Evolutionary conservation across 2,329 filamentous ascomycete genomes (phyloP).

Genomic region (Diaporthe capsici): DNA sequence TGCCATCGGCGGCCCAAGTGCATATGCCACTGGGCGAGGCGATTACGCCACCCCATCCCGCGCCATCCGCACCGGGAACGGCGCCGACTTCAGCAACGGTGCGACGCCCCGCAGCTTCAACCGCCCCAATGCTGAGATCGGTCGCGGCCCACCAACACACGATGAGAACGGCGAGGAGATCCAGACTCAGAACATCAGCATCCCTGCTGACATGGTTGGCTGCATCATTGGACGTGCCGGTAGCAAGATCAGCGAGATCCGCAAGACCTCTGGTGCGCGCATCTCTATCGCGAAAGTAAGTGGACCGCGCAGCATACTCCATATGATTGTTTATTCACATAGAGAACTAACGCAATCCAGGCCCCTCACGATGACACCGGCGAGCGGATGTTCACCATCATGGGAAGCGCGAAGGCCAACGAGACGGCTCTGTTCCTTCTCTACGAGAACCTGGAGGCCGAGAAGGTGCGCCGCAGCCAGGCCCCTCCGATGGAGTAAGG

Average conservation of each 20-base stretch:
- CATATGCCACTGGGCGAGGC: conserved; percentile 62
- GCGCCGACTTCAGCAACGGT: conserved; percentile 95
- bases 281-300: conserved; percentile 95
- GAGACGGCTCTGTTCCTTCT: conserved; percentile 96
- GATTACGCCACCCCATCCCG: conserved; percentile 75
- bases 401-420: conserved; percentile 93
- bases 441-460: conserved; percentile 98
- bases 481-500: conserved; percentile 68
- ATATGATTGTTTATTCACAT: neutral
- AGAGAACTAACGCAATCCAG: conserved; percentile 53
- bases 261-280: conserved; percentile 94
- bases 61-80: conserved; percentile 96
- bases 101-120: conserved; percentile 74
- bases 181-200: conserved; percentile 99
- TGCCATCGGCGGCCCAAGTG: conserved; percentile 66
- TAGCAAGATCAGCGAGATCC: conserved; percentile 98
- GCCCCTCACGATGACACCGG: conserved; percentile 96
- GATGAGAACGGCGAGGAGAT: conserved; percentile 98
- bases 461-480: conserved; percentile 98
- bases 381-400: conserved; percentile 99
- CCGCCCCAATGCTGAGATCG: conserved; percentile 85
- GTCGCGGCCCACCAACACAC: conserved; percentile 86
- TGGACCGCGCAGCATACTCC: neutral
- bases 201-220: conserved; percentile 99
- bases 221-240: conserved; percentile 98